Percentiles rank a stretch among this genome's conserved stretches.
These are phyloP conservation scores for Nicotiana sylvestris DNA, from an alignment of 257 asterid species.

Conservation along the genomic window DNA sequence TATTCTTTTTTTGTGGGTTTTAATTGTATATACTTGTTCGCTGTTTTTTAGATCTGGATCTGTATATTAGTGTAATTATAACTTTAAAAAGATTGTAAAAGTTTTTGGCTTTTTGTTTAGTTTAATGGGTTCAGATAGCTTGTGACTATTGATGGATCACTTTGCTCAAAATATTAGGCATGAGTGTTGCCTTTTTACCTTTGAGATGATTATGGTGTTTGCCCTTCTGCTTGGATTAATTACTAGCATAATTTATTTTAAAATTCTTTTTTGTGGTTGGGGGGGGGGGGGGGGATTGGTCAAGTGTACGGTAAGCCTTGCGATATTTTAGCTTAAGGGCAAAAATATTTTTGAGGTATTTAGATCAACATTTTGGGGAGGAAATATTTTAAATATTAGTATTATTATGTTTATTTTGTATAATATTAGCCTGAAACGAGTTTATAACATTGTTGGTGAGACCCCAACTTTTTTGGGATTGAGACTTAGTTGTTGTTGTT, in stretches of 20 bases:
- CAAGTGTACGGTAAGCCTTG: too few relatives aligned
- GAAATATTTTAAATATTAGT: too few relatives aligned
- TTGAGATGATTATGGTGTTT: neutral
- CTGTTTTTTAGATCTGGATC: conserved; percentile 6
- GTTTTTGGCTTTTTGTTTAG: neutral
- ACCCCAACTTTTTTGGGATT: too few relatives aligned
- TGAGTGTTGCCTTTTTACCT: neutral
- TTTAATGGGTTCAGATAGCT: neutral
- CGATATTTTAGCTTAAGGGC: neutral
- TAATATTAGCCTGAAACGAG: too few relatives aligned
- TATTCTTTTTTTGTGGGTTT: too few relatives aligned
- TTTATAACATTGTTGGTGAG: too few relatives aligned
- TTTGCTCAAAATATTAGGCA: neutral
- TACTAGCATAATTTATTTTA: neutral
- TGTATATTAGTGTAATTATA: neutral
- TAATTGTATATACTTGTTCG: neutral
- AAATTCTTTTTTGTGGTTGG: neutral
- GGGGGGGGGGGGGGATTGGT: neutral
- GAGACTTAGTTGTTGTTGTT: too few relatives aligned
- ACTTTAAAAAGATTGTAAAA: neutral
- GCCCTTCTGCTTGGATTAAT: neutral
- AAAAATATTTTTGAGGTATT: neutral
- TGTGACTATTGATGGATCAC: neutral
- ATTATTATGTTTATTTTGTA: too few relatives aligned
- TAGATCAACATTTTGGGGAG: neutral